Evolutionary conservation across 495 filamentous ascomycete species (phyloP).

Genomic region (Acidiella bohemica): DNA sequence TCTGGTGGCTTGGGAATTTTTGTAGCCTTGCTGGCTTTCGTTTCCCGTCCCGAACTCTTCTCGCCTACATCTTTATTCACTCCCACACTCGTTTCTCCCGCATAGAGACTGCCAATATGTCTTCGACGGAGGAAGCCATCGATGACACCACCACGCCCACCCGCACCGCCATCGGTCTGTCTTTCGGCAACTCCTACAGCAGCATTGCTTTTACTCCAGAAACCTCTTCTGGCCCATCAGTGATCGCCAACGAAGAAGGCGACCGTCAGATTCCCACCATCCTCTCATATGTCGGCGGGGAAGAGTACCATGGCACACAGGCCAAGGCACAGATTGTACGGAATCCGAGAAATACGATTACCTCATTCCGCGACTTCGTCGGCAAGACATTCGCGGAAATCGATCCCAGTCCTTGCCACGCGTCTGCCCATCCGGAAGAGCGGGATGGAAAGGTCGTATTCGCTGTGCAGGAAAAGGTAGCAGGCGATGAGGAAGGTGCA

Average conservation of each 20-base stretch:
- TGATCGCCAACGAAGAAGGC: conserved; percentile 98
- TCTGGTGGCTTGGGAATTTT: too few species aligned
- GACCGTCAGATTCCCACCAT: conserved; percentile 95
- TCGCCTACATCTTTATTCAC: too few species aligned
- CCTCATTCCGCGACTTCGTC: conserved; percentile 89
- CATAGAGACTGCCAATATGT: conserved; percentile 36
- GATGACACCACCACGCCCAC: conserved; percentile 39
- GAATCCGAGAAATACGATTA: conserved; percentile 82
- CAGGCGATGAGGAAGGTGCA: conserved; percentile 22
- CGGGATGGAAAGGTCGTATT: conserved; percentile 29
- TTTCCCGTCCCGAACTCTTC: too few species aligned
- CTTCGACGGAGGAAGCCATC: conserved; percentile 43
- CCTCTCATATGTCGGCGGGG: conserved; percentile 84
- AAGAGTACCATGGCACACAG: conserved; percentile 93
- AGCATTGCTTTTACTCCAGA: conserved; percentile 89
- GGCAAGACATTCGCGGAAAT: conserved; percentile 90
- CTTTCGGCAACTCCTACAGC: conserved; percentile 95
- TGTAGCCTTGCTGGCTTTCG: too few species aligned
- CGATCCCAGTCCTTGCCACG: conserved; percentile 88
- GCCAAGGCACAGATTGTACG: conserved; percentile 85
- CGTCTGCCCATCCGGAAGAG: conserved; percentile 80
- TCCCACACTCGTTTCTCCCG: too few species aligned
- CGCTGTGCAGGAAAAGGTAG: conserved; percentile 11
- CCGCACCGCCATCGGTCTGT: conserved; percentile 78
- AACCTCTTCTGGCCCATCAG: conserved; percentile 87